These are phyloP conservation scores for Boletus bicolor DNA, from an alignment of 768 basidiomycete species.

Conservation along the genomic window DNA sequence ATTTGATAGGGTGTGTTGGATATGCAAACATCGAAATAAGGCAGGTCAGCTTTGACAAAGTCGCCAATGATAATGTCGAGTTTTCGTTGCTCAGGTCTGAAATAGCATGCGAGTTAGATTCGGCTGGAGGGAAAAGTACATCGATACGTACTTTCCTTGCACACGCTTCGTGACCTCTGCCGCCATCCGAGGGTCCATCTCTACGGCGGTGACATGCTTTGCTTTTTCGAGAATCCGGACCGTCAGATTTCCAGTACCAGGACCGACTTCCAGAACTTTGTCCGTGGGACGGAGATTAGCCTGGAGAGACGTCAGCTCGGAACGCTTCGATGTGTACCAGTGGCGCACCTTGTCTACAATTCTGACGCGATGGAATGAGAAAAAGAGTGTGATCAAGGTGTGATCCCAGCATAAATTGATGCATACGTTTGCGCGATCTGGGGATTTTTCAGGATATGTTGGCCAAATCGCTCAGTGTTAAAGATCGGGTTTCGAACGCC, in stretches of 20 bases:
- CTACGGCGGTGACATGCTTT: constrained; percentile 89
- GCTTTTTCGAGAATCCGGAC: constrained; percentile 91
- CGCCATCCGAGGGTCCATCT: constrained; percentile 99
- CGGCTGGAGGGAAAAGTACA: not conserved
- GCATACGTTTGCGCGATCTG: constrained; percentile 84
- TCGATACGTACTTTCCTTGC: constrained; percentile 84
- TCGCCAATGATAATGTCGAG: constrained; percentile 95
- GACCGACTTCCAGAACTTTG: constrained; percentile 95
- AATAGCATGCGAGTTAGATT: not conserved
- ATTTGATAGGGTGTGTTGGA: constrained; percentile 99
- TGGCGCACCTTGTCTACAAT: constrained; percentile 58
- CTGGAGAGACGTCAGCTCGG: constrained; percentile 35
- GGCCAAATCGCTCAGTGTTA: constrained; percentile 93
- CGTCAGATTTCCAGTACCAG: constrained; percentile 96
- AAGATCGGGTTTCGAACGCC: constrained; percentile 80
- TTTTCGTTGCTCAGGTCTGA: constrained; percentile 91
- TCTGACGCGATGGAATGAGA: constrained; percentile 25
- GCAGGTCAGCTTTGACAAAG: constrained; percentile 96
- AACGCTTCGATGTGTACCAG: not conserved
- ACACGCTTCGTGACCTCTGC: constrained; percentile 96
- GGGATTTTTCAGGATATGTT: constrained; percentile 96
- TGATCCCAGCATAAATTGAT: constrained; percentile 20
- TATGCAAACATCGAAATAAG: constrained; percentile 99
- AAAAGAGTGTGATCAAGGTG: constrained; percentile 13
- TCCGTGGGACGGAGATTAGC: constrained; percentile 92